Percentiles rank a stretch among this genome's conserved stretches.
These are phyloP conservation scores for Salpingoeca rosetta DNA, from an alignment of 78 protist species.

Conservation along the genomic window DNA sequence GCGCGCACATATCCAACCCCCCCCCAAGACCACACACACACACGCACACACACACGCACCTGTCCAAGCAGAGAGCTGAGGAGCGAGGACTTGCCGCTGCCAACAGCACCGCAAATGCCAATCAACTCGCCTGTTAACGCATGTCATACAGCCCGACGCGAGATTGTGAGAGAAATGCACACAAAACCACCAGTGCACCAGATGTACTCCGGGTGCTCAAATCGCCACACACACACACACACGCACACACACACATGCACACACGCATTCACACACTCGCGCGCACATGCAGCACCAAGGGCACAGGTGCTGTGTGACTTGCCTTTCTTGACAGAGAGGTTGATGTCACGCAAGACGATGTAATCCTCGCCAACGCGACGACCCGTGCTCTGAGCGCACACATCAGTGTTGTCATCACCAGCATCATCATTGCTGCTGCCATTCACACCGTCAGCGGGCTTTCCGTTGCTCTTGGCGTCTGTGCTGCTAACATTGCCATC, in stretches of 20 bases:
- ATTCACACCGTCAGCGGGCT: too few relatives aligned
- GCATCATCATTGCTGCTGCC: too few relatives aligned
- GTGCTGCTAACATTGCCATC: too few relatives aligned
- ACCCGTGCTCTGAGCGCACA: too few relatives aligned
- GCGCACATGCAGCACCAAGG: neutral
- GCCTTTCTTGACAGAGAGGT: too few relatives aligned
- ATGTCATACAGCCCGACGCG: neutral
- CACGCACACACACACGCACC: neutral
- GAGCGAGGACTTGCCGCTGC: constrained; percentile 64
- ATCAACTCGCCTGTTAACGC: neutral
- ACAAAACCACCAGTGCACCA: neutral
- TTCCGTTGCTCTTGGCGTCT: too few relatives aligned
- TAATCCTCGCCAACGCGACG: too few relatives aligned
- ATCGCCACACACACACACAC: neutral
- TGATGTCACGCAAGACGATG: too few relatives aligned
- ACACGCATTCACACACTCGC: neutral
- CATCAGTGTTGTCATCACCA: too few relatives aligned
- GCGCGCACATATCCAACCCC: neutral
- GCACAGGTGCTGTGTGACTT: neutral
- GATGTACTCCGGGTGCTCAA: neutral
- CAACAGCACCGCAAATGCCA: constrained; percentile 48
- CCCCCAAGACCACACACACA: neutral
- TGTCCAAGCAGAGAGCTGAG: constrained; percentile 61
- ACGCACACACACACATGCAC: neutral
- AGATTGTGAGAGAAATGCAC: neutral